Percentiles rank a stretch among this genome's conserved stretches.
These are phyloP conservation scores for Sporothrix brasiliensis DNA, from an alignment of 2,329 filamentous ascomycete genomes.

Conservation along the genomic window DNA sequence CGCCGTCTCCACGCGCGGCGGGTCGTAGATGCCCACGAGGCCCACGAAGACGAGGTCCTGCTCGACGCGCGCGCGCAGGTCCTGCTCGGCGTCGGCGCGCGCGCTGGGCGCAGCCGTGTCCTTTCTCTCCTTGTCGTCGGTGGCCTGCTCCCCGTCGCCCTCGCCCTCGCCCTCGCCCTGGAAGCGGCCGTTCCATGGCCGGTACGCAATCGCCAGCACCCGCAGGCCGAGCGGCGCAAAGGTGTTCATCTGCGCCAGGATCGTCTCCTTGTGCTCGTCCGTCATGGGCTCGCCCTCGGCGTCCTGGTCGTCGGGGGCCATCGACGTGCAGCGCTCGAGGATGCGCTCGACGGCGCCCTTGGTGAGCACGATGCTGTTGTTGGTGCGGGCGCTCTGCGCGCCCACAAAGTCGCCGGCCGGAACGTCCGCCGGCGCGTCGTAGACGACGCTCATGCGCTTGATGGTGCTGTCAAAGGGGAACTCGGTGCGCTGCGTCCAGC, in stretches of 20 bases:
- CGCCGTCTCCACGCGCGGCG: slow-evolving; percentile 78
- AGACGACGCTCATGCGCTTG: slow-evolving; percentile 80
- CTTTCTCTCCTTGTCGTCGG: slow-evolving; percentile 28
- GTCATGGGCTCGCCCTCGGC: slow-evolving; percentile 51
- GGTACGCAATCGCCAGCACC: slow-evolving; percentile 71
- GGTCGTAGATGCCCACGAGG: slow-evolving; percentile 85
- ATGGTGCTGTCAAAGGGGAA: slow-evolving; percentile 79
- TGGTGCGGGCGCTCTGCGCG: slow-evolving; percentile 33
- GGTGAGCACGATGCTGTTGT: slow-evolving; percentile 59
- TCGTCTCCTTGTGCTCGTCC: slow-evolving; percentile 53
- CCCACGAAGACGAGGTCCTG: slow-evolving; percentile 71
- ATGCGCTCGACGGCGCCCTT: slow-evolving; percentile 66
- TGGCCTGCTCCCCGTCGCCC: too few species aligned
- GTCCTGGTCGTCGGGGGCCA: slow-evolving; percentile 46
- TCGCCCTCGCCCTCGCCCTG: slow-evolving; percentile 31
- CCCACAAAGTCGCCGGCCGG: slow-evolving; percentile 34
- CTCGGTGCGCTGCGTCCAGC: slow-evolving; percentile 68
- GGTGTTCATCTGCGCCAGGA: slow-evolving; percentile 58
- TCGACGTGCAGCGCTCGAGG: slow-evolving; percentile 57
- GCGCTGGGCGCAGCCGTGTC: slow-evolving; percentile 40
- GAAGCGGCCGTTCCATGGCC: slow-evolving; percentile 58
- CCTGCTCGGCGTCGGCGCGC: slow-evolving; percentile 32
- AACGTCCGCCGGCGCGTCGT: slow-evolving; percentile 53
- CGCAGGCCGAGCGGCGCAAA: slow-evolving; percentile 71
- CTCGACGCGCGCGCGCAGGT: slow-evolving; percentile 66